Evolutionary conservation across 208 protist genomes (phyloP).

Genomic region (Leptomonas seymouri): DNA sequence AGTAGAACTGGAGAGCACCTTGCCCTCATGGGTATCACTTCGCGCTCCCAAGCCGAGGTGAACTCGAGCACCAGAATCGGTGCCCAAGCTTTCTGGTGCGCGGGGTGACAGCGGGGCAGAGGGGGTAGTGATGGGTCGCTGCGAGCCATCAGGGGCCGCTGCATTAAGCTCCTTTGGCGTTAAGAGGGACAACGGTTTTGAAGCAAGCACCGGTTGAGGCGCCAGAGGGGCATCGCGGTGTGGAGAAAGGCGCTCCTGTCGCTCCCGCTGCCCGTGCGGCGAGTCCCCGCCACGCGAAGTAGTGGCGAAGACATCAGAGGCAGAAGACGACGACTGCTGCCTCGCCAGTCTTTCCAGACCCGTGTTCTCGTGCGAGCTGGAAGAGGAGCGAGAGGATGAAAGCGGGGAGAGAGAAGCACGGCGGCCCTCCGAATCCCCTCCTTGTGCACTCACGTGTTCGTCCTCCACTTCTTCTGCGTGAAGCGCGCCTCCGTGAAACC

Average conservation of each 20-base stretch:
- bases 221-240: neutral
- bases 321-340: conserved; percentile 3
- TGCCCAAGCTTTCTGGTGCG: neutral
- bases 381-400: neutral
- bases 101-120: neutral
- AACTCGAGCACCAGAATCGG: no score
- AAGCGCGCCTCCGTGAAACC: no score
- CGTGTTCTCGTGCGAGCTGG: neutral
- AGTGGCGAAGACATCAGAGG: neutral
- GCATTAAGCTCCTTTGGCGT: neutral
- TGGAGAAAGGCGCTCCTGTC: neutral
- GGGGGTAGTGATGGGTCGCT: conserved; percentile 3
- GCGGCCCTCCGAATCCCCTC: neutral
- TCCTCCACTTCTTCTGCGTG: neutral
- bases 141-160: neutral
- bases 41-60: neutral
- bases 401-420: conserved; percentile 2
- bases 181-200: neutral
- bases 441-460: neutral
- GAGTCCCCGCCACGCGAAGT: neutral
- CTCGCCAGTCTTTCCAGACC: conserved; percentile 7
- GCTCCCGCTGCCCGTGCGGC: neutral
- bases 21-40: conserved; percentile 4
- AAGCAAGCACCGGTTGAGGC: neutral
- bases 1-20: neutral